phyloP scores from a whole-genome alignment of 2,329 filamentous ascomycete genomes.

The Alternaria viburni region DNA sequence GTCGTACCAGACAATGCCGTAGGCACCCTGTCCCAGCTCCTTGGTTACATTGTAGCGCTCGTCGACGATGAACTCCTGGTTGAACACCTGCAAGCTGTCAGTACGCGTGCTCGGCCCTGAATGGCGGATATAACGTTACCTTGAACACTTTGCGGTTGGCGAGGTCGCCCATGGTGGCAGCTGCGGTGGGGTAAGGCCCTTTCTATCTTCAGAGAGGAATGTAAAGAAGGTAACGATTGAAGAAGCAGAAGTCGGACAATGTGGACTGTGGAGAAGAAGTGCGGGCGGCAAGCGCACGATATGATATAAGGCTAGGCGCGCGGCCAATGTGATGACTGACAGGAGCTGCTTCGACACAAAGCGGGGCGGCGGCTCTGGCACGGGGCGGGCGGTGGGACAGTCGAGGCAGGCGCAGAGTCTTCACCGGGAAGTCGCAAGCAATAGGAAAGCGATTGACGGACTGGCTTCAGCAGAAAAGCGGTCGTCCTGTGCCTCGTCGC shows the following conservation, averaged over 20 bases:
- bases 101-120: not conserved
- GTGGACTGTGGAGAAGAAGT: constrained; percentile 9
- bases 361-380: constrained; percentile 29
- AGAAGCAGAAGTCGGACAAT: constrained; percentile 1
- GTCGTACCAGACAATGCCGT: constrained; percentile 94
- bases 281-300: constrained; percentile 25
- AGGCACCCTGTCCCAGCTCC: constrained; percentile 96
- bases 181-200: constrained; percentile 18
- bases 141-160: constrained; percentile 71
- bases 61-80: constrained; percentile 98
- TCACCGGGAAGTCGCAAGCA: constrained; percentile 18
- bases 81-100: constrained; percentile 68
- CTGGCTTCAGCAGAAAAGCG: constrained; percentile 21
- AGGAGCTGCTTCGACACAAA: constrained; percentile 18
- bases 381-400: constrained; percentile 17
- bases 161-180: constrained; percentile 62
- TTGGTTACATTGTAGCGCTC: constrained; percentile 98
- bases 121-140: constrained; percentile 5
- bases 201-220: not conserved
- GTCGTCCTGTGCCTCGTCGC: constrained; percentile 26
- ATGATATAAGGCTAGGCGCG: constrained; percentile 39
- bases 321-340: constrained; percentile 35
- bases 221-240: no score
- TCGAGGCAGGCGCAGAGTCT: constrained; percentile 19
- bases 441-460: constrained; percentile 22